Evolutionary conservation across 768 basidiomycete genomes (phyloP), one percentile per base, ranked within the genome.

Genomic region (Saitozyma podzolica): DNA sequence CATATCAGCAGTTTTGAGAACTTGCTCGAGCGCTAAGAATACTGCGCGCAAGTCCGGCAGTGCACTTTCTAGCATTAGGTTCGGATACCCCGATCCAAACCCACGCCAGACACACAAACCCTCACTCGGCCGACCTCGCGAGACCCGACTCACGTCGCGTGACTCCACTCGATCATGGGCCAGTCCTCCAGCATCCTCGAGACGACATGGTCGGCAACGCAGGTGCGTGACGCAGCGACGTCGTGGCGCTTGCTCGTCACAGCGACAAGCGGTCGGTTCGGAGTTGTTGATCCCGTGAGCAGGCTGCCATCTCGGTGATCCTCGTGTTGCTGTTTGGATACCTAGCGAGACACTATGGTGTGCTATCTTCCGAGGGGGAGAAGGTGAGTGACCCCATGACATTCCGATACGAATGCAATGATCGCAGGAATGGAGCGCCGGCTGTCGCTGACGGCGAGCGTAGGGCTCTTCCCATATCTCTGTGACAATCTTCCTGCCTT

Each of bases 401-500:
- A 16, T 40, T 7, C 13, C 10, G 57, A 48, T 56, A 14, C 49
- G 29, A 29, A 29, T 29, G 29, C 29, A 2, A 29, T 5, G 29
- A 2, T 2, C 5, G 5, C 2, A 29, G 5, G 29, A 29, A 29
- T 29, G 29, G 29, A 5, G 29, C 29, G 5, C 48, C 17, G 14
- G 19, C 19, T 9, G 20, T 37, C 37, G 61, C 29, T 29, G 37
- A 10, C 19, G 40, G 17, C 40, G 19, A 8, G n/a, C 50, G 47
- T 29, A 72, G 66, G 66, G 61, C 50, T 61, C 70, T n/a, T 66
- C 67, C 19, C 69, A 70, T 47, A 61, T 79, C 40, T 77, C 69
- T 13, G 76, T 77, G 0, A 70, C 67, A 10, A 50, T 78, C 47
- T 75, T 80, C 58, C 66, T 80, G 0, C 78, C 78, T 0, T 69